Base-by-base conservation (phyloP, 768 basidiomycete genomes). In the Gautieria morchelliformis region DNA sequence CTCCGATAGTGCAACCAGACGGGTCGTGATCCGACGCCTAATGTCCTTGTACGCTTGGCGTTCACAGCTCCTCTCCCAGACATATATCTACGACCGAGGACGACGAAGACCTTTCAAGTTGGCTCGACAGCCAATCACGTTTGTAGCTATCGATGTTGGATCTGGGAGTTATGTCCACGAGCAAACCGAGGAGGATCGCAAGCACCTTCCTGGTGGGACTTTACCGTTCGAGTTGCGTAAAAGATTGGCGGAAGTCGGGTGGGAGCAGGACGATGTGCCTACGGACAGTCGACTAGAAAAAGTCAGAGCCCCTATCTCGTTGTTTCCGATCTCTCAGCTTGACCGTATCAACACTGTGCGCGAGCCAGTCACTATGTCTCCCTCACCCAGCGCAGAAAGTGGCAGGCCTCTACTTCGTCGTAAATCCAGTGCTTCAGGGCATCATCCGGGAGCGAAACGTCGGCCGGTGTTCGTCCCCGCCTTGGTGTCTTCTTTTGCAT, bases 131-230 rank as follows among this genome's bases (percentile, higher is more conserved):
- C 83, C 83, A 1, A 74, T 89, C n/a, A 72, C 83, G 0, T 91
- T 89, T 62, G 78, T 88, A 12, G 78, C 86, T 0, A 86, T 85
- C 0, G 87, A 89, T 61, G 82, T 89, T 46, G 88, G 88, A 1
- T 81, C 83, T 1, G 78, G 71, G 58, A 67, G 72, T 10, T 87
- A 80, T 62, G 72, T 84, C 2, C 74, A 72, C 27, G 75, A 78
- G 30, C 80, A 84, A 54, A 79, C 78, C 56, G 62, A 70, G 0
- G 75, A 76, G 15, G 79, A 81, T 37, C 64, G 69, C 46, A 75
- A 75, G 52, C 75, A 80, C 53, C 76, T 72, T 24, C 63, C 71
- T 45, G 75, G 74, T 3, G 66, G 68, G 35, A 67, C 66, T 0
- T 71, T 91, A 12, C 87, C 88, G 3, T 61, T 74, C 14, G 87